Percentiles rank a stretch among this genome's conserved stretches.
These are phyloP conservation scores for Tephrocybe sp. DNA, from an alignment of 768 basidiomycete genomes.

Conservation along the genomic window DNA sequence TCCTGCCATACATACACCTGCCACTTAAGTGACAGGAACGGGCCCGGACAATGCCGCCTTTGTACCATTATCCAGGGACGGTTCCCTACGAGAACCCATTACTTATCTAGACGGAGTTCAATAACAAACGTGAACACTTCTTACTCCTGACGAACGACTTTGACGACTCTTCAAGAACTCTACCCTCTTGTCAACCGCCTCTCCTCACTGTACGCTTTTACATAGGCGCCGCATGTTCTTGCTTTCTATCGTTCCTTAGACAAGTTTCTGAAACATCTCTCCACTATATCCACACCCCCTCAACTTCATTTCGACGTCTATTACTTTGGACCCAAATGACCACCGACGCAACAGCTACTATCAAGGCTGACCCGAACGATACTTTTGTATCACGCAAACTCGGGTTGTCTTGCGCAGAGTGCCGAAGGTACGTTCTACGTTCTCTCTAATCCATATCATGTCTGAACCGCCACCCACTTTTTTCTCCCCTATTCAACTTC, in stretches of 20 bases:
- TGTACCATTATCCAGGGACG: neutral
- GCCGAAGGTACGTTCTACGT: slow-evolving; percentile 37
- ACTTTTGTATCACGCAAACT: slow-evolving; percentile 30
- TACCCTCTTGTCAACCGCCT: neutral
- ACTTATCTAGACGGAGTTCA: neutral
- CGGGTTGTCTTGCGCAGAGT: slow-evolving; percentile 53
- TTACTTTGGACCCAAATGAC: neutral
- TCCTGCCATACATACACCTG: neutral
- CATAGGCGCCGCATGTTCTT: neutral
- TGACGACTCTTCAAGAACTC: neutral
- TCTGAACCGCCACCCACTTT: neutral
- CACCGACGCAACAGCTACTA: slow-evolving; percentile 11
- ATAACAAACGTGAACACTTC: neutral
- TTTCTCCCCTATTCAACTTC: slow-evolving; percentile 4
- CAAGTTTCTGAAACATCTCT: neutral
- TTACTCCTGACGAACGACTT: neutral
- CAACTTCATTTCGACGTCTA: neutral
- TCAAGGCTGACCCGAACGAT: slow-evolving; percentile 14
- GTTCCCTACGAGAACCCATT: neutral
- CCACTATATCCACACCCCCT: neutral
- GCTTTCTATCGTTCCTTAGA: neutral
- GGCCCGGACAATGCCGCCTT: slow-evolving; percentile 14
- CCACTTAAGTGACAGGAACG: neutral
- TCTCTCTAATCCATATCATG: neutral
- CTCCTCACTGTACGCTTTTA: neutral